These are phyloP conservation scores for Hypoxylon sp. DNA, from an alignment of 2,329 filamentous ascomycete species.

Conservation along the genomic window DNA sequence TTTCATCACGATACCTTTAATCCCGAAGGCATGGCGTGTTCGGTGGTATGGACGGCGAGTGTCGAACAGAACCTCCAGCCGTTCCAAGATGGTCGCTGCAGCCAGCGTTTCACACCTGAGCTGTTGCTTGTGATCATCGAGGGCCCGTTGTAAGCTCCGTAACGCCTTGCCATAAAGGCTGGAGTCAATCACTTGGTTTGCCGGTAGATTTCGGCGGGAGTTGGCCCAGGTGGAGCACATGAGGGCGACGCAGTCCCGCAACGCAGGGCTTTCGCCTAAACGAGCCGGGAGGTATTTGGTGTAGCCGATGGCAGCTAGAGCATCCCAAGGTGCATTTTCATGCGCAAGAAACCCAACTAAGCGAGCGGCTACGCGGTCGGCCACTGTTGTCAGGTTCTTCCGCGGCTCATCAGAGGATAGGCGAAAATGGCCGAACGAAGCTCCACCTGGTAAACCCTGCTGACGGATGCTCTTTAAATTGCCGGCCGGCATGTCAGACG, in stretches of 20 bases:
- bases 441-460: conserved; percentile 27
- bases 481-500: neutral
- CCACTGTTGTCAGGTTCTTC: conserved; percentile 29
- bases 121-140: conserved; percentile 17
- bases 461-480: conserved; percentile 30
- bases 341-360: conserved; percentile 31
- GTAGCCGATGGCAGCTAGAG: conserved; percentile 22
- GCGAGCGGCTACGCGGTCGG: conserved; percentile 37
- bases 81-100: conserved; percentile 32
- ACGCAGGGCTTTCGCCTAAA: conserved; percentile 33
- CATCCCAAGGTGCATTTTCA: conserved; percentile 34
- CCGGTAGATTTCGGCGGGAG: conserved; percentile 22
- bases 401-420: conserved; percentile 25
- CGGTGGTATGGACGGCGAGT: conserved; percentile 18
- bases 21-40: conserved; percentile 24
- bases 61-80: conserved; percentile 35
- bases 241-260: conserved; percentile 37
- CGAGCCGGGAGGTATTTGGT: conserved; percentile 31
- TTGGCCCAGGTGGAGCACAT: conserved; percentile 37
- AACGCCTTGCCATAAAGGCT: conserved; percentile 38
- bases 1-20: conserved; percentile 22
- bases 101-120: conserved; percentile 35
- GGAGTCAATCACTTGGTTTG: conserved; percentile 25
- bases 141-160: conserved; percentile 33
- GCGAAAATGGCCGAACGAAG: conserved; percentile 33